Base-by-base conservation (phyloP, 805 yeast genomes). In the Helenozyma rhizophorensis region DNA sequence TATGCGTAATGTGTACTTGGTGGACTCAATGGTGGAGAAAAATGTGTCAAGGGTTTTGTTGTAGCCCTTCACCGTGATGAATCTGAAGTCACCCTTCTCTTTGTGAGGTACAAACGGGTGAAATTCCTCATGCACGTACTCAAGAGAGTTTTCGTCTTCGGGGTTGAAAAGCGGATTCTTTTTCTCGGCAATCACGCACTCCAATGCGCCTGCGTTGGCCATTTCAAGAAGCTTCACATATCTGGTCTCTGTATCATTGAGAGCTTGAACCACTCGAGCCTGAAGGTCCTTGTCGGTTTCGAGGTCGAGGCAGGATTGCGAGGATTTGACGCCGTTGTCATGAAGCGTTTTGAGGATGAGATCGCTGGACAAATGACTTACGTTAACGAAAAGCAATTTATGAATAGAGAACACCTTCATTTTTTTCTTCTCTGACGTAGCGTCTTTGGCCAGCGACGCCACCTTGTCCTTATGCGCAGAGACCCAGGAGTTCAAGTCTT, bases 21-120 rank as follows among this genome's bases (percentile, higher is more conserved):
- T 77, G 4, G 94, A 78, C 51, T 90, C 95, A 11, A 89, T 65
- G 0, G 90, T 79, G 0, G 96, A 86, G 53, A 84, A 90, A 51
- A 84, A 90, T 25, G 64, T 67, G 56, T 90, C 98, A 14, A 90
- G 69, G 0, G 97, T 81, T 37, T 74, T 73, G 51, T 87, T 89
- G 55, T 87, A 90, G 0, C 93, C 88, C 6, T 62, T 57, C 10
- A 77, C 58, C 13, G 62, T 64, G 2, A 72, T 64, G 14, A 78
- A 50, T 14, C 62, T 60, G 30, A 50, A 55, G 11, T 47, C 44
- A n/a, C 30, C 43, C 1, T 38, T 47, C 8, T 59, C 56, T 31
- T 71, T 58, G 34, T 51, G 48, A 2, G 88, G 87, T 28, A 58
- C 45, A 51, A 79, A 82, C 0, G 90, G 89, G 49, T 79, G 83